phyloP scores from a whole-genome alignment of 495 filamentous ascomycete genomes.

The Penicillium desertorum region DNA sequence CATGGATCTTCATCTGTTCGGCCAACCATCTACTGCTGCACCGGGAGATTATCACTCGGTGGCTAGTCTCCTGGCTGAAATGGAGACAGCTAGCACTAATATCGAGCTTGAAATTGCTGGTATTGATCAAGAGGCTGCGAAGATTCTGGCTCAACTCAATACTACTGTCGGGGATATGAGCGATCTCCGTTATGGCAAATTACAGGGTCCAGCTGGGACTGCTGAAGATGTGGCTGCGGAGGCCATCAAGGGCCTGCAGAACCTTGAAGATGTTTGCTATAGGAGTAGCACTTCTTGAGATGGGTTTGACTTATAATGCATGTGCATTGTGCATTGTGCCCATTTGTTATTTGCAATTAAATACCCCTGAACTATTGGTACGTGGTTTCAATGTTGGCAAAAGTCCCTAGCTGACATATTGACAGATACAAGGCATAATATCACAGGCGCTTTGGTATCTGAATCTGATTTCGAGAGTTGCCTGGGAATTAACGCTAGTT shows the following conservation, averaged over 20 bases:
- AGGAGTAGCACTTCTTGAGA: conserved; percentile 18
- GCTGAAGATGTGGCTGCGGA: conserved; percentile 63
- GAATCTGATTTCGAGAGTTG: neutral
- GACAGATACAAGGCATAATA: neutral
- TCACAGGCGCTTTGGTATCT: neutral
- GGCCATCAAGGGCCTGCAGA: conserved; percentile 48
- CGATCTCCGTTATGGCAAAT: conserved; percentile 78
- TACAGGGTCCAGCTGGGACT: conserved; percentile 57
- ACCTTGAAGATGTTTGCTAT: conserved; percentile 64
- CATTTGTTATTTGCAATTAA: neutral
- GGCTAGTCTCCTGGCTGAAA: conserved; percentile 61
- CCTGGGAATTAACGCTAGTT: neutral
- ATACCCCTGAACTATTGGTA: neutral
- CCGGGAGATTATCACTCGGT: conserved; percentile 55
- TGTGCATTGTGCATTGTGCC: neutral
- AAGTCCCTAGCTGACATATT: neutral
- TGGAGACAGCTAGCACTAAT: conserved; percentile 63
- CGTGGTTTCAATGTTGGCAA: neutral
- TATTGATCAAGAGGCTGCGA: conserved; percentile 63
- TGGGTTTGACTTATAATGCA: neutral
- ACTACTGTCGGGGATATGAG: conserved; percentile 69
- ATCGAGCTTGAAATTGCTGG: conserved; percentile 64
- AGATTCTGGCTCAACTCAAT: conserved; percentile 59
- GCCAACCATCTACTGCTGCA: conserved; percentile 46
- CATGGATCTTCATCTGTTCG: conserved; percentile 70